phyloP scores from a whole-genome alignment of 176 grass and related monocot species.

The sorghum (Sorghum bicolor) region DNA sequence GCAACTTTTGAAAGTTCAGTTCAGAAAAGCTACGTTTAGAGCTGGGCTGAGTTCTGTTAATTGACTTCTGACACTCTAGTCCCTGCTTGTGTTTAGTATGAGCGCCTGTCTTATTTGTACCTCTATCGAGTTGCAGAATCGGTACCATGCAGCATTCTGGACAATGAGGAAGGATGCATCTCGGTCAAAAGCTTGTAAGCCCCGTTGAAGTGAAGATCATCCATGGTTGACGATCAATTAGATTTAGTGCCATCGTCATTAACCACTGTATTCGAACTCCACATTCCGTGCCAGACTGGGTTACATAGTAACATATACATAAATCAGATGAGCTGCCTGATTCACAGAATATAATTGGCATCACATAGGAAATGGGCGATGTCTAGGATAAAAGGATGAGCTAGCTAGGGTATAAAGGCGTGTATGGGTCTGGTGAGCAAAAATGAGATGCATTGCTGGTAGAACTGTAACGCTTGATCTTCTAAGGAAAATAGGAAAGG shows the following conservation, averaged over 20 bases:
- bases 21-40: background rate
- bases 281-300: background rate
- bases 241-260: background rate
- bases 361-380: background rate
- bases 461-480: background rate
- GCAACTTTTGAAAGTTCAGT: background rate
- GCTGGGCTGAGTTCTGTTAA: constrained; percentile 5
- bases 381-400: background rate
- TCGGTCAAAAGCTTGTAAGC: constrained; percentile 31
- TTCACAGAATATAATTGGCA: background rate
- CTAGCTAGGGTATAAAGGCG: background rate
- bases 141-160: constrained; percentile 74
- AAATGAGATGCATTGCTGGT: background rate
- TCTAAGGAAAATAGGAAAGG: background rate
- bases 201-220: background rate
- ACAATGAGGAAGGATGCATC: constrained; percentile 74
- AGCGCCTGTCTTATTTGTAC: constrained; percentile 14
- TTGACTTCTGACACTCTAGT: constrained; percentile 4
- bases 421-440: background rate
- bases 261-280: background rate
- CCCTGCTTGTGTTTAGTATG: background rate
- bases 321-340: background rate
- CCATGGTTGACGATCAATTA: background rate
- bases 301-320: background rate
- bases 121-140: constrained; percentile 58